Evolutionary conservation across 1,284 basidiomycete species (phyloP).

Genomic region (Rhodotorula sp.): DNA sequence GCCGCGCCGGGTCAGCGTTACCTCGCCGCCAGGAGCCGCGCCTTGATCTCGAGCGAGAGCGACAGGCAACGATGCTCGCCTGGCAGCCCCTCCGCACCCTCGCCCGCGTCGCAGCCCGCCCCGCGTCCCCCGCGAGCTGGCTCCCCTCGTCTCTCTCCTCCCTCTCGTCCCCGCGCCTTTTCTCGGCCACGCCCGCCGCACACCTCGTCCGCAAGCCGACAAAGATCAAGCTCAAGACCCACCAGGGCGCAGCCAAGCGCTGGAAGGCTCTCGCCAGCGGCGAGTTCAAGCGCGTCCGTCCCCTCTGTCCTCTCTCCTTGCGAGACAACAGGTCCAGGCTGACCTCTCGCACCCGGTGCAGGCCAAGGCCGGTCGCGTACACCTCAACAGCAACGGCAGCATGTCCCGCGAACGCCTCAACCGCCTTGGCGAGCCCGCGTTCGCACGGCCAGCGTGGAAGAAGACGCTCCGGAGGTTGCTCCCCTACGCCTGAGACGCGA

Average conservation of each 20-base stretch:
- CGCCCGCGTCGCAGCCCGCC: constrained; percentile 2
- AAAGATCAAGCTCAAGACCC: constrained; percentile 44
- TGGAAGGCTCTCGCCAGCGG: constrained; percentile 41
- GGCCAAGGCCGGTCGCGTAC: constrained; percentile 35
- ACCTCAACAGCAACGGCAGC: constrained; percentile 27
- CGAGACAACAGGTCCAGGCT: background rate
- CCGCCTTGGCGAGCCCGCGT: constrained; percentile 35
- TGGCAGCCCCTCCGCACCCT: constrained; percentile 2
- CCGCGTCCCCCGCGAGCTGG: background rate
- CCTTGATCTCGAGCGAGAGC: too few relatives aligned
- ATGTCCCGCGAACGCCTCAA: constrained; percentile 36
- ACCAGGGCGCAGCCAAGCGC: constrained; percentile 43
- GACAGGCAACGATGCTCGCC: background rate
- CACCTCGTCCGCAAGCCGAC: constrained; percentile 39
- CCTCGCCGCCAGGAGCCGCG: too few relatives aligned
- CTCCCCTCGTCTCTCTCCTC: background rate
- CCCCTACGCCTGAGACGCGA: constrained; percentile 25
- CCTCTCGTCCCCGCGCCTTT: background rate
- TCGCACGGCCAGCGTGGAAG: constrained; percentile 30
- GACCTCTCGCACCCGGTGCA: background rate
- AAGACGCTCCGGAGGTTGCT: constrained; percentile 31
- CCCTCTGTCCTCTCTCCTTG: background rate
- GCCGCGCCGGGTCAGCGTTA: too few relatives aligned
- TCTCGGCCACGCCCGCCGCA: background rate
- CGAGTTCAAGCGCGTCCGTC: constrained; percentile 39